Percentiles rank a stretch among this genome's conserved stretches.
Conservation (phyloP, 768 basidiomycete species). For the Serpula lacrymans region DNA sequence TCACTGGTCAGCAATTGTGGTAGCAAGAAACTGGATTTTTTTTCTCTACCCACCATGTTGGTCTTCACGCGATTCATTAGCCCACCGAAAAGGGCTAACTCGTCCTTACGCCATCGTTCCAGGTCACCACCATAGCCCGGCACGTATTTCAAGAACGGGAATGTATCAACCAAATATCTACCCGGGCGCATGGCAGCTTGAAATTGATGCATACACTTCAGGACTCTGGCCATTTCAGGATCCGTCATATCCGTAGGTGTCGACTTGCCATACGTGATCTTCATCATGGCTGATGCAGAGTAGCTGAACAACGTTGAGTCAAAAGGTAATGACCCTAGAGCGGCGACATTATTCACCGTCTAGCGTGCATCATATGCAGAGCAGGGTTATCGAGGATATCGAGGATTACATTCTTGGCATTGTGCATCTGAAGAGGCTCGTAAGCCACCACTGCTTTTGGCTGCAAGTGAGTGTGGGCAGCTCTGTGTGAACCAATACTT, state of each 20-base stretch:
- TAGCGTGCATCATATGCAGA: no score
- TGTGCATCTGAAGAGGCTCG: conserved; percentile 37
- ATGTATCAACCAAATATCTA: conserved; percentile 47
- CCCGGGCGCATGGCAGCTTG: conserved; percentile 40
- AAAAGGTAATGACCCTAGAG: no score
- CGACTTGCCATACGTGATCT: conserved; percentile 42
- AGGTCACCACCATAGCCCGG: conserved; percentile 24
- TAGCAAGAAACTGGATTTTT: not conserved
- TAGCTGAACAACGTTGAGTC: no score
- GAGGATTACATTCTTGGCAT: conserved; percentile 8
- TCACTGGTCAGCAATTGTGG: conserved; percentile 21
- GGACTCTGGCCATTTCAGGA: not conserved
- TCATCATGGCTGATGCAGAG: conserved; percentile 27
- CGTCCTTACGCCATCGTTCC: conserved; percentile 48
- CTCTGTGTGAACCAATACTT: no score
- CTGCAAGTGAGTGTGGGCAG: conserved; percentile 48
- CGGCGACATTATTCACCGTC: no score
- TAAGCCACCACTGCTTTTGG: conserved; percentile 41
- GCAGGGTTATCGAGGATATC: no score
- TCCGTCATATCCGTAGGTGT: conserved; percentile 41
- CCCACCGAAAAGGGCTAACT: conserved; percentile 46
- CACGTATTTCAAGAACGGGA: conserved; percentile 40
- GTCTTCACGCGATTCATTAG: conserved; percentile 41
- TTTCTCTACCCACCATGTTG: conserved; percentile 30
- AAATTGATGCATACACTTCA: conserved; percentile 17